Base-by-base conservation (phyloP, 768 basidiomycete species). In the Agaricus blazei region DNA sequence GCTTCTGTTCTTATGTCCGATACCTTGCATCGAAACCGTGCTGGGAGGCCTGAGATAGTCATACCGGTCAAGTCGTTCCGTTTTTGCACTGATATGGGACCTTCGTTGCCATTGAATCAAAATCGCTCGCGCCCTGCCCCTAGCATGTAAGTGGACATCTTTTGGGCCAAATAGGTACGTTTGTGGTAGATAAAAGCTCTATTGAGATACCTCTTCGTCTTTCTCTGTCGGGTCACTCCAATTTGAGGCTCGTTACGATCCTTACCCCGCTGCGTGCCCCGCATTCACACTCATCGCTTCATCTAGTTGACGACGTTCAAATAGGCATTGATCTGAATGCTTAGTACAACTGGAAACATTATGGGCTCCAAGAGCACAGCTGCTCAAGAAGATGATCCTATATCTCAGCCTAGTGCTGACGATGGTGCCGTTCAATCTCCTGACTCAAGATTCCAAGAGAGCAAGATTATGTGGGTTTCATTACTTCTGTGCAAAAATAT, bases 31-130 rank as follows among this genome's bases (percentile, higher is more conserved):
- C 24, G 50, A 2, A 51, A n/a, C n/a, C 19, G 28, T 28, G 42
- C 48, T 29, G 41, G 40, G 46, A 28, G 23, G n/a, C 14, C 11
- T 46, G 42, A 31, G 40, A 28, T 27, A 31, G 40, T 24, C 26
- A 47, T 23, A 45, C 46, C 15, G 46, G 45, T 41, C 52, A 47
- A 37, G 54, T 11, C 19, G 38, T 40, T 42, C 40, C 54, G 28
- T 42, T 55, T 19, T 41, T 36, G 24, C 37, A 31, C 34, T 48
- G 27, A 41, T 52, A n/a, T 49, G 48, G 51, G 4, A 14, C 34
- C 51, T 44, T 52, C 41, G 37, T 44, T 52, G 9, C 51, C 51
- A 28, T 49, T 52, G 43, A 43, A 34, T 52, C 42, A 52, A 52
- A n/a, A 28, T 44, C 29, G 29, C 19, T 36, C 14, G 28, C 26